These are phyloP conservation scores for Tilletia caries DNA, from an alignment of 1,284 basidiomycete species.

Conservation along the genomic window DNA sequence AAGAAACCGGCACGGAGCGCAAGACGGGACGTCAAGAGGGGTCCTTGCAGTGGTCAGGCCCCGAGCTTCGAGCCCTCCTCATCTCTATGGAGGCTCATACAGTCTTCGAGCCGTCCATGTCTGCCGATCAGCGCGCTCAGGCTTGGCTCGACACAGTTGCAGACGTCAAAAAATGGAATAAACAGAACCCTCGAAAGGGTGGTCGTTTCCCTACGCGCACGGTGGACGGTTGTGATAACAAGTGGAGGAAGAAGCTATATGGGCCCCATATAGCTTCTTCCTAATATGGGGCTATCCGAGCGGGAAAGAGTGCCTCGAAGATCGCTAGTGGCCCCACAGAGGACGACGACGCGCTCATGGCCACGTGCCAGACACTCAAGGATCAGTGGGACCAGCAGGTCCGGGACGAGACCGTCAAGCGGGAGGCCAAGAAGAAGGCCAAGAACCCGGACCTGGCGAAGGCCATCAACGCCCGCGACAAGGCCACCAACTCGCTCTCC, in stretches of 20 bases:
- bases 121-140: not conserved
- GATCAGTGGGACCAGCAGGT: not conserved
- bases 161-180: not conserved
- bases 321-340: not conserved
- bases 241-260: not conserved
- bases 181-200: not conserved
- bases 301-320: not conserved
- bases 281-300: not conserved
- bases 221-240: not conserved
- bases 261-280: too few relatives aligned
- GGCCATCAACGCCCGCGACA: not conserved
- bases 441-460: not conserved
- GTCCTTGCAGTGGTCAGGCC: not conserved
- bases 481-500: not conserved
- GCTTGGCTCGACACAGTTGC: not conserved
- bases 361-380: not conserved
- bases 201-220: not conserved
- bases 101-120: not conserved
- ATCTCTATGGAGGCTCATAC: not conserved
- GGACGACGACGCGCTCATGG: not conserved
- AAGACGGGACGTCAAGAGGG: not conserved
- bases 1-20: not conserved
- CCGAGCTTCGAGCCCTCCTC: not conserved
- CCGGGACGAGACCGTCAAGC: not conserved
- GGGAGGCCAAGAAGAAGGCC: not conserved